These are phyloP conservation scores for Lactarius vividus DNA, from an alignment of 768 basidiomycete species.

Conservation along the genomic window DNA sequence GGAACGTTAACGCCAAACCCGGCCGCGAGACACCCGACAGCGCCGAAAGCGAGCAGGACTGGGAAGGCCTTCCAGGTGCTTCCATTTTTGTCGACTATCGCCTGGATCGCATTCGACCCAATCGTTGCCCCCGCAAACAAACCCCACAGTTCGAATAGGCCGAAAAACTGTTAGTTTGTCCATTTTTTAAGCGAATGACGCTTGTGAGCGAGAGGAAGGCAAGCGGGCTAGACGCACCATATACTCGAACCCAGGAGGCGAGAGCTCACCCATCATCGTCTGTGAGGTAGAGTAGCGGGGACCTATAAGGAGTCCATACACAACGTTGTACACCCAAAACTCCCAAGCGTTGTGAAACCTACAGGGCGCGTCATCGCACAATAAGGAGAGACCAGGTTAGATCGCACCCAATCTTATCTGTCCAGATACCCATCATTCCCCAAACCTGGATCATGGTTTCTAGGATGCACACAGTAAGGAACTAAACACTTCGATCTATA, in stretches of 20 bases:
- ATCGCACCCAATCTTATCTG: conserved; percentile 62
- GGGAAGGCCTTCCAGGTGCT: conserved; percentile 84
- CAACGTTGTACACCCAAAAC: conserved; percentile 83
- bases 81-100: conserved; percentile 67
- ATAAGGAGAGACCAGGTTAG: neutral
- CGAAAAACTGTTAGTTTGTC: conserved; percentile 69
- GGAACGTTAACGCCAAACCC: conserved; percentile 58
- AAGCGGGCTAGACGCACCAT: conserved; percentile 42
- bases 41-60: conserved; percentile 73
- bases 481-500: conserved; percentile 41
- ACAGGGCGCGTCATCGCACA: neutral
- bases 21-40: conserved; percentile 65
- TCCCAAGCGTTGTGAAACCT: conserved; percentile 80
- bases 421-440: conserved; percentile 89
- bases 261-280: conserved; percentile 87
- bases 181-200: neutral
- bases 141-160: conserved; percentile 41
- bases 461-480: conserved; percentile 71
- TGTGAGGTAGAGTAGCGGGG: conserved; percentile 86
- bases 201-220: too few species aligned
- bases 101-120: conserved; percentile 82
- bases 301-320: conserved; percentile 80
- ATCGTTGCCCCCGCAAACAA: conserved; percentile 91
- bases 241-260: conserved; percentile 85
- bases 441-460: conserved; percentile 79